Conservation (phyloP, 139 green algal species). For the Trebouxia sp. region DNA sequence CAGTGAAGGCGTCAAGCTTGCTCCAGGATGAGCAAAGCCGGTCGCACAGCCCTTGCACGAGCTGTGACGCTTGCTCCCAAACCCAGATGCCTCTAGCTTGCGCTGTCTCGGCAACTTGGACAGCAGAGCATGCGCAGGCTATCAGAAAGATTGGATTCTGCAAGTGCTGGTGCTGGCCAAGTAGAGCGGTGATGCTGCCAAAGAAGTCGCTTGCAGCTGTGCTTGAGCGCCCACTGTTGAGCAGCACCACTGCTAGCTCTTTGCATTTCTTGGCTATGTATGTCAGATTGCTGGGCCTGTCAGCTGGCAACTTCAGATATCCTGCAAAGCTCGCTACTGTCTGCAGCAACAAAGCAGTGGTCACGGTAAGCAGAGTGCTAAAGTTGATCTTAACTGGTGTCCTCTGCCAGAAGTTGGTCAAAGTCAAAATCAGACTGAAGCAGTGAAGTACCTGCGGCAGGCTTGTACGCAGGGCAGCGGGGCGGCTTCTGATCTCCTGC, state of each 20-base stretch:
- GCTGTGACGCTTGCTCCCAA: background rate
- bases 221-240: background rate
- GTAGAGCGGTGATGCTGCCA: background rate
- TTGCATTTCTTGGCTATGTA: slow-evolving; percentile 9
- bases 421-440: too few relatives aligned
- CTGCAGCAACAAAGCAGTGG: background rate
- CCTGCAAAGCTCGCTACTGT: background rate
- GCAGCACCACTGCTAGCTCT: background rate
- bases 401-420: too few relatives aligned
- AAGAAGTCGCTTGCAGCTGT: background rate
- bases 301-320: background rate
- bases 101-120: background rate
- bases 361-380: background rate
- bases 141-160: background rate
- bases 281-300: background rate
- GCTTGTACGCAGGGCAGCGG: background rate
- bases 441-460: too few relatives aligned
- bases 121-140: background rate
- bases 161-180: background rate
- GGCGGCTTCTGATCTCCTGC: background rate
- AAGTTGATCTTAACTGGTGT: too few relatives aligned
- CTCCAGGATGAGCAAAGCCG: background rate
- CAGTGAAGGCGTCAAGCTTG: background rate
- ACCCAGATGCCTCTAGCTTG: background rate
- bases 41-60: background rate